Base-by-base conservation (phyloP, 768 basidiomycete genomes). In the Boletus patriciae region DNA sequence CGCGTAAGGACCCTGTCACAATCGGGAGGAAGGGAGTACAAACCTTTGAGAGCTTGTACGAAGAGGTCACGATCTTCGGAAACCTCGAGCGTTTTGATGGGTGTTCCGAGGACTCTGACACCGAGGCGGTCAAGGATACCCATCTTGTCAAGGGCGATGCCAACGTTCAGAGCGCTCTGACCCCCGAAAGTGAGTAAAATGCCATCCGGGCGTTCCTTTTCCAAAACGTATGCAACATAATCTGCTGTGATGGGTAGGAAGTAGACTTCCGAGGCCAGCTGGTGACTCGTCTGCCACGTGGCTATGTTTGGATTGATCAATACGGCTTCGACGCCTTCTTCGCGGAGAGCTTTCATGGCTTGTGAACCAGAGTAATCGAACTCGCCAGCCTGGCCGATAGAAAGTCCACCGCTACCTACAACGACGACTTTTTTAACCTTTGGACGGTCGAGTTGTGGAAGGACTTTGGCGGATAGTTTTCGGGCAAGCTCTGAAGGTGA, bases 361-460 rank as follows among this genome's bases (percentile, higher is more conserved):
- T 99, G 97, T 7, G 96, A 98, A 45, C 97, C 97, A 19, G 96
- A 98, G 72, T 99, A 99, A 73, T 99, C 97, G 73, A 99, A 99
- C 76, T 99, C 97, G 73, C 97, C 97, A 6, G 97, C 97, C 73
- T 99, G 97, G 29, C 97, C 97, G 55, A 99, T 99, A 66, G 87
- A 89, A 45, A 99, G 85, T 52, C 97, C 97, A 63, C 97, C 97
- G 63, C 88, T 90, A 56, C 97, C 97, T 23, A 99, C 94, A 58
- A 98, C 93, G 63, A 98, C 83, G 50, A 98, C 97, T 68, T 94
- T 94, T 73, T 89, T 85, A 50, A 98, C 94, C 62, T 97, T 85
- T 15, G 95, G 92, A 37, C 93, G 86, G 42, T 90, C 87, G 34
- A 98, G 80, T 68, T 92, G 90, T 34, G 97, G 95, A 21, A 99